Percentiles rank a stretch among this genome's conserved stretches.
phyloP scores from a whole-genome alignment of 2,329 filamentous ascomycete species.

The Gaeumannomyces sp. region DNA sequence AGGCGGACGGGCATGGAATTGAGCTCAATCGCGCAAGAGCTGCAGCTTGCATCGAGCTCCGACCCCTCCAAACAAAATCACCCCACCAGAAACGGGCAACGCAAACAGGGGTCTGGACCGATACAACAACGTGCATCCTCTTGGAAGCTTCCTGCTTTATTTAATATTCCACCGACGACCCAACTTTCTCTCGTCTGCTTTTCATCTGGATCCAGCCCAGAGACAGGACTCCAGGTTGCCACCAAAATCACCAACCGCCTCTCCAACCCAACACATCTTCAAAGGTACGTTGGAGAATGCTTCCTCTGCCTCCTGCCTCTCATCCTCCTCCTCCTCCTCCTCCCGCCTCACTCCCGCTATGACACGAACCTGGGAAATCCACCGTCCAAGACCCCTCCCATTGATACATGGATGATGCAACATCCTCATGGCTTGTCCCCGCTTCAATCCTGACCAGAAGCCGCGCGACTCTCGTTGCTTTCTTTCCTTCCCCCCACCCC shows the following conservation, averaged over 20 bases:
- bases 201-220: neutral
- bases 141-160: neutral
- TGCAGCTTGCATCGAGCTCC: neutral
- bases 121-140: neutral
- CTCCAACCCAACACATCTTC: neutral
- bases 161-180: neutral
- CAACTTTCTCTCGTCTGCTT: neutral
- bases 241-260: neutral
- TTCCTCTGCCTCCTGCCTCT: neutral
- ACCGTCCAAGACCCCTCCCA: neutral
- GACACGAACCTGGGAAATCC: neutral
- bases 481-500: neutral
- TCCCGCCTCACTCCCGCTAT: neutral
- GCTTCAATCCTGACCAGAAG: neutral
- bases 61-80: neutral
- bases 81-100: neutral
- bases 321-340: neutral
- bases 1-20: neutral
- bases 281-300: neutral
- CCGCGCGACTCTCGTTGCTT: neutral
- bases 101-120: neutral
- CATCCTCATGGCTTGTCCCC: neutral
- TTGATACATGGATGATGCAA: neutral
- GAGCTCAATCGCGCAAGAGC: neutral
- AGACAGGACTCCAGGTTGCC: neutral